These are phyloP conservation scores for Chytriomyces confervae DNA, from an alignment of 192 early-diverging fungal genomes.

Conservation along the genomic window DNA sequence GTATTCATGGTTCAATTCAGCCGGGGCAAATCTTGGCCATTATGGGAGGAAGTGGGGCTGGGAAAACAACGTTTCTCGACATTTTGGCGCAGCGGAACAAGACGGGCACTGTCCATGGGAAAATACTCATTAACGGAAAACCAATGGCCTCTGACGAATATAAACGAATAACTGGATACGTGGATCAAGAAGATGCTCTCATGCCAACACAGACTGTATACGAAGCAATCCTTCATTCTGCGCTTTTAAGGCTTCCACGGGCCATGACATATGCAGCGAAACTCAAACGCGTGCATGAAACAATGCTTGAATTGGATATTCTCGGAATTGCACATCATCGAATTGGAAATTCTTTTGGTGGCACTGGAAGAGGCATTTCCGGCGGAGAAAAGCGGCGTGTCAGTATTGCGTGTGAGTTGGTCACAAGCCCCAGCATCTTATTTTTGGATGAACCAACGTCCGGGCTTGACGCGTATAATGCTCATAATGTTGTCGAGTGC, in stretches of 20 bases:
- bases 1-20: constrained; percentile 74
- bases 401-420: constrained; percentile 91
- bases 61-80: constrained; percentile 91
- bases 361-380: constrained; percentile 72
- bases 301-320: constrained; percentile 88
- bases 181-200: not conserved
- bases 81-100: constrained; percentile 86
- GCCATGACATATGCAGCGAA: constrained; percentile 63
- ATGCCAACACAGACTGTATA: constrained; percentile 85
- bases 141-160: constrained; percentile 67
- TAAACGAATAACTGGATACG: constrained; percentile 47
- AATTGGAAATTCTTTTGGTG: constrained; percentile 67
- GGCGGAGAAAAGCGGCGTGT: constrained; percentile 95
- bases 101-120: constrained; percentile 75
- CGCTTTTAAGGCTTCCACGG: constrained; percentile 78
- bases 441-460: constrained; percentile 72
- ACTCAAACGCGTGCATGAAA: constrained; percentile 57
- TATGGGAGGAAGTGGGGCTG: constrained; percentile 82
- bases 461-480: constrained; percentile 85
- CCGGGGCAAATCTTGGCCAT: constrained; percentile 92
- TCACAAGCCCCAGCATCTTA: constrained; percentile 89
- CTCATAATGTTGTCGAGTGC: constrained; percentile 92
- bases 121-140: constrained; percentile 80
- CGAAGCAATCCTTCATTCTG: constrained; percentile 90
- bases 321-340: constrained; percentile 77